Base-by-base conservation (phyloP, 768 basidiomycete genomes). In the Galerina sulciceps region DNA sequence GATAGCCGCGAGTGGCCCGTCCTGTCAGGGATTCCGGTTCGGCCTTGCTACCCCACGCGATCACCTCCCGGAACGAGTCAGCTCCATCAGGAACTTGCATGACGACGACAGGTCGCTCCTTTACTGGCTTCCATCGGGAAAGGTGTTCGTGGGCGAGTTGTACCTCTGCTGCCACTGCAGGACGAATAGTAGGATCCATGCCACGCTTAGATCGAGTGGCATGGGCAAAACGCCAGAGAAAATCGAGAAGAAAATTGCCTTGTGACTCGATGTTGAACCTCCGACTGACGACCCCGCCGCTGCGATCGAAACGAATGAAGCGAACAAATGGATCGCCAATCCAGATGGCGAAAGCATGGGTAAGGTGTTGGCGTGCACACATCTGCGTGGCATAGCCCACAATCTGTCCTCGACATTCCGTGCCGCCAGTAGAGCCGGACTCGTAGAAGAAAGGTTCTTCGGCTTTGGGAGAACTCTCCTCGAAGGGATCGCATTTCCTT, bases 301-400 rank as follows among this genome's bases (percentile, higher is more conserved):
- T 59, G 3, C 75, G 68, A 52, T 78, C 77, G 59, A 68, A 66
- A 4, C 69, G 66, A 17, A 78, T 62, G 36, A 77, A 54, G 2
- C 75, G 70, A 9, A 61, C 72, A 18, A 49, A 52, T 0, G 59
- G 55, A 31, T 69, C 66, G 14, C 42, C 62, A 17, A 78, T 58
- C 34, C 60, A 65, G 41, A 76, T 35, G 0, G 70, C 62, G 62
- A 75, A 76, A 6, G 58, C 41, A 38, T 63, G 69, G 0, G 54
- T 58, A 6, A 75, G 72, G 43, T 67, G 66, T 50, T 75, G 76
- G 11, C 65, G 59, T n/a, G 60, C 48, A 37, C 56, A 61, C 37
- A 61, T 51, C 10, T 66, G 66, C 14, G 58, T 64, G 6, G 66
- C 61, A 31, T 71, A 66, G 6, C 57, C 13, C 2, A 52, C 53